phyloP scores from a whole-genome alignment of 2,329 filamentous ascomycete genomes.

The Fusarium udum region DNA sequence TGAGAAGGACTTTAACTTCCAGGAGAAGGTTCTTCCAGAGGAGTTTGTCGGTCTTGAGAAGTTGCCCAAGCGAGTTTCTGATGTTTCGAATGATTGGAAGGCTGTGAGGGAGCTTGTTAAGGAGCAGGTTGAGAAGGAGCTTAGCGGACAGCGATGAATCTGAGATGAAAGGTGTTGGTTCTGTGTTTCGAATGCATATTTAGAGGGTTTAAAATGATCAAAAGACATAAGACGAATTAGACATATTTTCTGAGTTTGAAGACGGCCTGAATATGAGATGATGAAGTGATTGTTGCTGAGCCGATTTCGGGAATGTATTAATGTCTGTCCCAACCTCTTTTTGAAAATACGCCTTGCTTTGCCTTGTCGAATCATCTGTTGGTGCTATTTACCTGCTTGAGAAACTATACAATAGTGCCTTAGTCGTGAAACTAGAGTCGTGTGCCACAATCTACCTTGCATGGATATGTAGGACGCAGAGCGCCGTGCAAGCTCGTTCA shows the following conservation, averaged over 20 bases:
- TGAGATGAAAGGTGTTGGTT: conserved; percentile 1
- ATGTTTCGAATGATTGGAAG: conserved; percentile 76
- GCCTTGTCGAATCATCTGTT: background rate
- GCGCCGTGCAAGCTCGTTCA: no score
- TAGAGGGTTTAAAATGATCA: background rate
- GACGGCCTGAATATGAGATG: background rate
- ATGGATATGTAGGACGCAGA: no score
- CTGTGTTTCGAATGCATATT: background rate
- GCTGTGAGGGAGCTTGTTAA: conserved; percentile 80
- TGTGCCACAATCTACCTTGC: no score
- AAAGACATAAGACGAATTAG: background rate
- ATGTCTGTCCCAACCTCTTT: accelerated
- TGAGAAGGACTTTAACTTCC: conserved; percentile 78
- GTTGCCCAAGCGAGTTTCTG: conserved; percentile 77
- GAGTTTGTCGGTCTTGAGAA: conserved; percentile 84
- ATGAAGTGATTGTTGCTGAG: no score
- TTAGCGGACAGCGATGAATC: conserved; percentile 49
- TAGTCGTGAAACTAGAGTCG: no score
- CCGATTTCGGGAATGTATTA: background rate
- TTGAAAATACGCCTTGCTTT: background rate
- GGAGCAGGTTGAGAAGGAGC: conserved; percentile 74
- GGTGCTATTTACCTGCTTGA: background rate
- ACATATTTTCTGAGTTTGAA: background rate
- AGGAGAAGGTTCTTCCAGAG: conserved; percentile 75
- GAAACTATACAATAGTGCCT: no score